phyloP scores from a whole-genome alignment of 2,329 filamentous ascomycete species.

The Fusarium sarcochroum region DNA sequence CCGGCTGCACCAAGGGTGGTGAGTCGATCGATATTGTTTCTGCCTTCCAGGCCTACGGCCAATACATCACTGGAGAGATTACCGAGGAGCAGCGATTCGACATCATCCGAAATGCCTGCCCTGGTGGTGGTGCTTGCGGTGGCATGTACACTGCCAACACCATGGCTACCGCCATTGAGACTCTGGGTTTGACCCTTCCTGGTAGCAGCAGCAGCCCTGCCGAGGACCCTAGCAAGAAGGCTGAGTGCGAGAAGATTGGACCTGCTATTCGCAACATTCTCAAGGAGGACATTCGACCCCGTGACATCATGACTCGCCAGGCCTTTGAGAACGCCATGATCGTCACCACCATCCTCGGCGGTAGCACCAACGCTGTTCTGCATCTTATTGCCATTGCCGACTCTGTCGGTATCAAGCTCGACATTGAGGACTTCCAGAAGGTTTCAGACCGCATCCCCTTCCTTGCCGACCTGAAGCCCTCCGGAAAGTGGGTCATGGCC shows the following conservation, averaged over 20 bases:
- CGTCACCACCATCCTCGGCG: slow-evolving; percentile 84
- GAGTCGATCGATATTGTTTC: slow-evolving; percentile 93
- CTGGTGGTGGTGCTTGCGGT: slow-evolving; percentile 76
- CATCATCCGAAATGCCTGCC: slow-evolving; percentile 91
- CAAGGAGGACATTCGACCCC: slow-evolving; percentile 81
- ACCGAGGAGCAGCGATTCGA: slow-evolving; percentile 92
- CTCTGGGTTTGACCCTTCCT: slow-evolving; percentile 89
- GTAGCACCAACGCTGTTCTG: slow-evolving; percentile 88
- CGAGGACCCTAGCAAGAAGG: slow-evolving; percentile 77
- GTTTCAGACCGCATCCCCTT: slow-evolving; percentile 85
- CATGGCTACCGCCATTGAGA: slow-evolving; percentile 92
- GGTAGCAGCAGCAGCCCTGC: slow-evolving; percentile 86
- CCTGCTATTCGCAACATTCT: slow-evolving; percentile 81
- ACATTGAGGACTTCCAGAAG: slow-evolving; percentile 87
- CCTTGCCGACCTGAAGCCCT: slow-evolving; percentile 86
- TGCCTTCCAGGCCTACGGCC: slow-evolving; percentile 97
- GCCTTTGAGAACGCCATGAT: slow-evolving; percentile 91
- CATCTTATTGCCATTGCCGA: slow-evolving; percentile 89
- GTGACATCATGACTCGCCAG: slow-evolving; percentile 83
- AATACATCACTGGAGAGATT: slow-evolving; percentile 93
- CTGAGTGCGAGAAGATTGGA: slow-evolving; percentile 80
- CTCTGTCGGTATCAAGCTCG: slow-evolving; percentile 83
- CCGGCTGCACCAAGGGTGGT: slow-evolving; percentile 85
- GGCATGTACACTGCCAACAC: slow-evolving; percentile 97
- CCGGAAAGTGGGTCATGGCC: slow-evolving; percentile 89